phyloP scores from a whole-genome alignment of 208 protist species.

The Balamuthia mandrillaris region DNA sequence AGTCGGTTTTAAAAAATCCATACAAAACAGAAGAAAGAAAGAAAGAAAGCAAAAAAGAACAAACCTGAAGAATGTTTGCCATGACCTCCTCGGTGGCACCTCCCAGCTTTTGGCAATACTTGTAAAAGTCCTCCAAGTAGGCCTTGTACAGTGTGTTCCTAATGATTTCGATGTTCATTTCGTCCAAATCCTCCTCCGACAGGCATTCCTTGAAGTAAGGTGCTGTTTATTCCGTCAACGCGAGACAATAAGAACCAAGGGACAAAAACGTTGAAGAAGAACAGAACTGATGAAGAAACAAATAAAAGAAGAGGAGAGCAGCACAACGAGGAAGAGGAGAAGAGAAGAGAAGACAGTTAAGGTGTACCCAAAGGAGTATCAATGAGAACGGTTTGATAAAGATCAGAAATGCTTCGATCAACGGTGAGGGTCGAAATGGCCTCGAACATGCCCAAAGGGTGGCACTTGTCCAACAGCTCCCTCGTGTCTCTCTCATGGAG shows the following conservation, averaged over 20 bases:
- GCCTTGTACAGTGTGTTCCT: constrained; percentile 95
- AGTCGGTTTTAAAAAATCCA: neutral
- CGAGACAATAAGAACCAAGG: constrained; percentile 10
- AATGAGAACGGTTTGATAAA: constrained; percentile 94
- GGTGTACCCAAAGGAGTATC: constrained; percentile 89
- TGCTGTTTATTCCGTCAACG: neutral
- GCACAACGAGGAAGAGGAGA: neutral
- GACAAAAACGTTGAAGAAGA: too few relatives aligned
- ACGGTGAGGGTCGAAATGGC: constrained; percentile 87
- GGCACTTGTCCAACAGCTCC: constrained; percentile 89
- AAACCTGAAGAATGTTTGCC: constrained; percentile 70
- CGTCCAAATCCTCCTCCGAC: constrained; percentile 74
- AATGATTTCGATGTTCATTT: constrained; percentile 96
- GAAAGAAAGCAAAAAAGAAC: neutral
- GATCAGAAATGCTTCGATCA: constrained; percentile 84
- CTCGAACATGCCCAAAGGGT: constrained; percentile 95
- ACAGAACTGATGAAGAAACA: neutral
- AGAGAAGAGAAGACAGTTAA: neutral
- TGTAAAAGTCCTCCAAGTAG: constrained; percentile 98
- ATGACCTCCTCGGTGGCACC: constrained; percentile 72
- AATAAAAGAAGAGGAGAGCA: neutral
- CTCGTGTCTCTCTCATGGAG: constrained; percentile 60
- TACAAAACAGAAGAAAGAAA: neutral
- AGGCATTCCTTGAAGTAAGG: constrained; percentile 65
- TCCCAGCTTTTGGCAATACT: constrained; percentile 80